Evolutionary conservation across 2,329 filamentous ascomycete species (phyloP).

Genomic region (Trichoderma sp.): DNA sequence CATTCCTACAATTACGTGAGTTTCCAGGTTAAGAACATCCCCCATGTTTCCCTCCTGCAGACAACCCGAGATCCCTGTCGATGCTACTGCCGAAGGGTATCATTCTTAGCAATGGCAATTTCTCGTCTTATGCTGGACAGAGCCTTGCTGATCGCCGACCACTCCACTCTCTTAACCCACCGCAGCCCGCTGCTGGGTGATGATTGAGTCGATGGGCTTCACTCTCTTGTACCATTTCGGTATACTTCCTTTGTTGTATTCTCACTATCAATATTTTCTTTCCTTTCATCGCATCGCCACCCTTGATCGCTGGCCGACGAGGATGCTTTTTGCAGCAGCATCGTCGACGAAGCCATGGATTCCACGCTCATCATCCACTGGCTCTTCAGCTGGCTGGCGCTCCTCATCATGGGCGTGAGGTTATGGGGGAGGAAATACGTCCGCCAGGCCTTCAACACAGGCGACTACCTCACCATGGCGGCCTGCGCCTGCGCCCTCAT

Average conservation of each 20-base stretch:
- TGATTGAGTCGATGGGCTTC: background rate
- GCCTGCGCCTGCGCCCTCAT: slow-evolving; percentile 40
- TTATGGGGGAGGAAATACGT: slow-evolving; percentile 32
- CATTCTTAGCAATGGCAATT: background rate
- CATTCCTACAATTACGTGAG: background rate
- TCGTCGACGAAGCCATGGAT: slow-evolving; percentile 20
- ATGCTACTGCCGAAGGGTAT: slow-evolving; percentile 2
- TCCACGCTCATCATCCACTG: slow-evolving; percentile 34
- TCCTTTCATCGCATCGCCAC: background rate
- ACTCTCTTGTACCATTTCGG: background rate
- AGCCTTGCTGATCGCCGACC: slow-evolving; percentile 6
- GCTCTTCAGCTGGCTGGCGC: slow-evolving; percentile 34
- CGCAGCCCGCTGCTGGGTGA: background rate
- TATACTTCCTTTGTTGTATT: background rate
- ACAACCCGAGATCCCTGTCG: background rate
- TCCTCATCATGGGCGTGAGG: slow-evolving; percentile 33
- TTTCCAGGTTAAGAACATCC: background rate
- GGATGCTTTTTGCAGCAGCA: background rate
- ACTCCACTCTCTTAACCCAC: slow-evolving; percentile 17
- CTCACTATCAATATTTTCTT: background rate
- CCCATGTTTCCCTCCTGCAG: background rate
- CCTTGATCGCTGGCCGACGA: background rate
- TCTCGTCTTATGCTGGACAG: background rate
- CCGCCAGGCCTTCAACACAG: slow-evolving; percentile 31
- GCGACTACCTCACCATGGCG: slow-evolving; percentile 43